phyloP scores from a whole-genome alignment of 192 early-diverging fungal species.

The Chytriomyces sp. region DNA sequence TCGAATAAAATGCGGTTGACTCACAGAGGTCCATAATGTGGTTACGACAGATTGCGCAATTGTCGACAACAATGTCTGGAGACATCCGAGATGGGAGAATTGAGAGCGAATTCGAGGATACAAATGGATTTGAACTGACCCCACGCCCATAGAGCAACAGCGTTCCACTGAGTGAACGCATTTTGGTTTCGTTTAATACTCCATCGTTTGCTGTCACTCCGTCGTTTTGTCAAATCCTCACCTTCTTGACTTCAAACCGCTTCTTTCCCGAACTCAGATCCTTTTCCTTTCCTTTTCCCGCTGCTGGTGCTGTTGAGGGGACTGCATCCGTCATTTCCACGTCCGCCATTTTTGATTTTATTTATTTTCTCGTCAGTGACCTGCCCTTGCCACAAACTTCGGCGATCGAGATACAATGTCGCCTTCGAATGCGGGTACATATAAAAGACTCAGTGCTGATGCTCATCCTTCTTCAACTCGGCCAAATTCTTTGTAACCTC shows the following conservation, averaged over 20 bases:
- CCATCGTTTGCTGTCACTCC: neutral
- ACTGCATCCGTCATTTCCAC: conserved; percentile 8
- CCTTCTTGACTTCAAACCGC: conserved; percentile 95
- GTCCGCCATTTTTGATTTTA: conserved; percentile 43
- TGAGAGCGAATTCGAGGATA: neutral
- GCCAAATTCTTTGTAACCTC: conserved; percentile 63
- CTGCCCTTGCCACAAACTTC: too few relatives aligned
- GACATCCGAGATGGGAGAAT: too few relatives aligned
- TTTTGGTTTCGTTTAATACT: neutral
- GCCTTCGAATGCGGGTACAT: neutral
- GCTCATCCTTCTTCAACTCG: conserved; percentile 52
- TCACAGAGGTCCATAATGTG: conserved; percentile 99
- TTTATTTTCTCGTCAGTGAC: neutral
- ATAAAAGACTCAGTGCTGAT: conserved; percentile 16
- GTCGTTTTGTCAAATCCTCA: conserved; percentile 33
- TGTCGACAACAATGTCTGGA: conserved; percentile 96
- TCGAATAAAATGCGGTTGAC: neutral
- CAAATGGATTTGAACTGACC: conserved; percentile 53
- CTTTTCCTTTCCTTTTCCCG: conserved; percentile 53
- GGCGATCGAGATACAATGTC: too few relatives aligned
- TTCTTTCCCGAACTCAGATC: conserved; percentile 55
- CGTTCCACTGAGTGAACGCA: conserved; percentile 99
- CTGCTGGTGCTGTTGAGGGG: conserved; percentile 36
- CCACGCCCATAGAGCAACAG: conserved; percentile 99
- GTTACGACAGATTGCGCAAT: conserved; percentile 98